Conservation (phyloP, 192 early-diverging fungal species). For the Geranomyces michiganensis region DNA sequence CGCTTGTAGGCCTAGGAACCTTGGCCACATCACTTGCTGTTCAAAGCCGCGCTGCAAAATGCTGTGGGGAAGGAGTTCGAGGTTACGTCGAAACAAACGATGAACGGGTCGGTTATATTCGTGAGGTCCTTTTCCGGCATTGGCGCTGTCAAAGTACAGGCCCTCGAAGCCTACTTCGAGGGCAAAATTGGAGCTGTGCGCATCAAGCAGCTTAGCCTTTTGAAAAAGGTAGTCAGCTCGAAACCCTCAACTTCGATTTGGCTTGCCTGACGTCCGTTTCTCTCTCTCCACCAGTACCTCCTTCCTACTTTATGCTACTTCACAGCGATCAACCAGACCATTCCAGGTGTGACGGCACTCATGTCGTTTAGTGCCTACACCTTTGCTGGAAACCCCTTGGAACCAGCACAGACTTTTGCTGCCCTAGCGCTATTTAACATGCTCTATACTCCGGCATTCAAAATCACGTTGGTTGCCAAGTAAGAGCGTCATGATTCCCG, state of each 20-base stretch:
- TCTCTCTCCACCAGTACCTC: slow-evolving; percentile 3
- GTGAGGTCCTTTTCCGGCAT: slow-evolving; percentile 79
- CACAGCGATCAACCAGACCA: slow-evolving; percentile 37
- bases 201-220: slow-evolving; percentile 61
- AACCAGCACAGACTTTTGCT: background rate
- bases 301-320: slow-evolving; percentile 30
- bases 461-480: background rate
- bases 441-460: background rate
- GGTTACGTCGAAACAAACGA: slow-evolving; percentile 1
- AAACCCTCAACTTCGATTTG: too few species aligned
- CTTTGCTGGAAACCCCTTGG: background rate
- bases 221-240: background rate
- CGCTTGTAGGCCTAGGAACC: background rate
- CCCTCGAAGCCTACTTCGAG: slow-evolving; percentile 79
- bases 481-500: too few species aligned
- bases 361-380: slow-evolving; percentile 45
- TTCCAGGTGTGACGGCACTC: slow-evolving; percentile 39
- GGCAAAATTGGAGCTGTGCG: slow-evolving; percentile 67
- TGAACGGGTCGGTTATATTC: background rate
- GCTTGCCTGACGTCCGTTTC: too few species aligned
- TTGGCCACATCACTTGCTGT: background rate
- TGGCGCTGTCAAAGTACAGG: slow-evolving; percentile 86
- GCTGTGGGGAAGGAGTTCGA: background rate
- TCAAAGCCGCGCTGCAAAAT: slow-evolving; percentile 7
- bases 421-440: background rate